These are phyloP conservation scores for Umbelopsis sp. DNA, from an alignment of 192 early-diverging fungal genomes.

Conservation along the genomic window DNA sequence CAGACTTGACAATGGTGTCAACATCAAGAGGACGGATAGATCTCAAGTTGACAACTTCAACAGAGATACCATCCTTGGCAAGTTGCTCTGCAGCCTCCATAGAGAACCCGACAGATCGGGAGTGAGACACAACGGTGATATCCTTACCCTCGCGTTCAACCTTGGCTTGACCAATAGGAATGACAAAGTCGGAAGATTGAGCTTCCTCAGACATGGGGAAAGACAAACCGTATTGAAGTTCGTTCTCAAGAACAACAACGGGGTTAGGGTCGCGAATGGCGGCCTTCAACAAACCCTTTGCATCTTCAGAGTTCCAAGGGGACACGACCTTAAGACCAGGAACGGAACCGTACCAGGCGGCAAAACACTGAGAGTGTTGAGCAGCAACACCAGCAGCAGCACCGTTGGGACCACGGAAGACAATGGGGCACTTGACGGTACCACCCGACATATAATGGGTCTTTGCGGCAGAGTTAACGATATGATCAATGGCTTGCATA, in stretches of 20 bases:
- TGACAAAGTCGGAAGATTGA: conserved; percentile 48
- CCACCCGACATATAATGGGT: conserved; percentile 98
- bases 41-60: conserved; percentile 96
- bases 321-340: conserved; percentile 97
- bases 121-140: conserved; percentile 94
- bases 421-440: conserved; percentile 85
- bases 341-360: conserved; percentile 97
- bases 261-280: conserved; percentile 98
- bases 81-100: conserved; percentile 89
- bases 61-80: conserved; percentile 75
- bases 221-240: conserved; percentile 93
- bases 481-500: conserved; percentile 99
- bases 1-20: conserved; percentile 85
- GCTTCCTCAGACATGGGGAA: conserved; percentile 85
- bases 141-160: conserved; percentile 80
- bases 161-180: conserved; percentile 94
- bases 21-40: conserved; percentile 96
- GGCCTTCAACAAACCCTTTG: conserved; percentile 97
- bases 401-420: conserved; percentile 99
- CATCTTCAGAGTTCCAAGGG: conserved; percentile 96
- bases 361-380: conserved; percentile 98
- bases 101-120: conserved; percentile 81
- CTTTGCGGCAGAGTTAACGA: conserved; percentile 99
- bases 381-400: conserved; percentile 96
- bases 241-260: conserved; percentile 95